Evolutionary conservation across 805 yeast genomes (phyloP).

Genomic region (Starmerella vaccinii): DNA sequence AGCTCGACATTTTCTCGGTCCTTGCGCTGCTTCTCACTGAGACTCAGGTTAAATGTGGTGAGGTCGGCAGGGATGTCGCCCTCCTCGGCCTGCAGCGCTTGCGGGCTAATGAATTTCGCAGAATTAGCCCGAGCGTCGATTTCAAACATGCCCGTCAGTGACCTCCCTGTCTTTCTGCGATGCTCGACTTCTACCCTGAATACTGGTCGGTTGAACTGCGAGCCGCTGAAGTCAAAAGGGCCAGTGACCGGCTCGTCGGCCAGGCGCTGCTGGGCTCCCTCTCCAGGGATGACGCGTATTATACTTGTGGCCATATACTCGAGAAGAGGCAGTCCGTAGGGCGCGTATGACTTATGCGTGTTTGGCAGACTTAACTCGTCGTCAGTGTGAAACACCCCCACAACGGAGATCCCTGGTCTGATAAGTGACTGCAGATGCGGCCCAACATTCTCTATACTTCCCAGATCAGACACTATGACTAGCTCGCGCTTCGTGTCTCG

Average conservation of each 20-base stretch:
- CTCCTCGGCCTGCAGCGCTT: constrained; percentile 23
- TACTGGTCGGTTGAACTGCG: constrained; percentile 35
- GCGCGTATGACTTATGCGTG: constrained; percentile 36
- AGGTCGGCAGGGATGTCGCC: constrained; percentile 49
- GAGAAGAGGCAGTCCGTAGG: constrained; percentile 43
- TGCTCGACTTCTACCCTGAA: constrained; percentile 49
- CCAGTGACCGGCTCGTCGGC: constrained; percentile 37
- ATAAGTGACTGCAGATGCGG: constrained; percentile 42
- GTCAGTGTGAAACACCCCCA: constrained; percentile 23
- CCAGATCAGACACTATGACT: constrained; percentile 46
- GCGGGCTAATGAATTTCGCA: constrained; percentile 30
- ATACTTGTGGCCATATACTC: constrained; percentile 67
- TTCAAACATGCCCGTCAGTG: constrained; percentile 45
- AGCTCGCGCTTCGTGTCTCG: constrained; percentile 13
- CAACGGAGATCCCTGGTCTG: constrained; percentile 31
- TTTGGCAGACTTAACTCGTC: background rate
- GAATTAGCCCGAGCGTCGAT: constrained; percentile 41
- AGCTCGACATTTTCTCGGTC: constrained; percentile 80
- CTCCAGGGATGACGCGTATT: constrained; percentile 47
- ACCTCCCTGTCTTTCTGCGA: constrained; percentile 77
- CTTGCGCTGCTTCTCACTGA: constrained; percentile 60
- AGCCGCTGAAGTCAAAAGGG: constrained; percentile 26
- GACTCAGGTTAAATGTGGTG: constrained; percentile 78
- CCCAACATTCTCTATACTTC: constrained; percentile 45
- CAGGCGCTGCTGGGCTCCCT: constrained; percentile 20